Percentiles rank a stretch among this genome's conserved stretches.
Evolutionary conservation across 148 eudicot genomes (phyloP).

Genomic region (Camellia japonica): DNA sequence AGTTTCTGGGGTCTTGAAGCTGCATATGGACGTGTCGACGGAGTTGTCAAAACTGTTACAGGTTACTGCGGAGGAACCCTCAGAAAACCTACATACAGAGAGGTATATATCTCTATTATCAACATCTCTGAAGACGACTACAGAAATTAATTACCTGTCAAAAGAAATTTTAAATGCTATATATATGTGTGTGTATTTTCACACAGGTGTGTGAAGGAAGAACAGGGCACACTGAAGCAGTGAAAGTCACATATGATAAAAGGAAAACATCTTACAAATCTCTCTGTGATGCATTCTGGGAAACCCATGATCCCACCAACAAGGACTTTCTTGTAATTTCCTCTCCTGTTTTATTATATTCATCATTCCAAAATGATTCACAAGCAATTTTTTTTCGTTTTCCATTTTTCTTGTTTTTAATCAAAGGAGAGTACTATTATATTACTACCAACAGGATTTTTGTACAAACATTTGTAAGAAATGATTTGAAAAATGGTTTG

Average conservation of each 20-base stretch:
- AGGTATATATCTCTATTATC: background rate
- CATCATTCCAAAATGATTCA: too few species aligned
- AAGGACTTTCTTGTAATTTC: constrained; percentile 32
- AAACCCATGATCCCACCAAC: constrained; percentile 36
- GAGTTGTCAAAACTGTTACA: constrained; percentile 29
- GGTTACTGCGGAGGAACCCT: constrained; percentile 35
- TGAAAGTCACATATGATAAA: constrained; percentile 30
- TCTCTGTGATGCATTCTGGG: constrained; percentile 37
- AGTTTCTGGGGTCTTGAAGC: constrained; percentile 32
- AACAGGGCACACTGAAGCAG: constrained; percentile 41
- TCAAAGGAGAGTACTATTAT: too few species aligned
- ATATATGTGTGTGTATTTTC: background rate
- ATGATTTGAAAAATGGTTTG: too few species aligned
- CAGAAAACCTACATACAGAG: constrained; percentile 30
- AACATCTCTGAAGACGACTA: too few species aligned
- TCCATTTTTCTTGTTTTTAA: too few species aligned
- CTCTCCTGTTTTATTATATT: background rate
- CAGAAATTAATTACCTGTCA: too few species aligned
- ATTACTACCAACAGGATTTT: too few species aligned
- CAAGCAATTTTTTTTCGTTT: too few species aligned
- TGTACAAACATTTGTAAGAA: too few species aligned
- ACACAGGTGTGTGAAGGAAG: constrained; percentile 35
- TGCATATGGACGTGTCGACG: constrained; percentile 33
- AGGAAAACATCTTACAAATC: constrained; percentile 22
- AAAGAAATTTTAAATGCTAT: background rate